Evolutionary conservation across 768 basidiomycete species (phyloP).

Genomic region (Termitomyces bulborhizus): DNA sequence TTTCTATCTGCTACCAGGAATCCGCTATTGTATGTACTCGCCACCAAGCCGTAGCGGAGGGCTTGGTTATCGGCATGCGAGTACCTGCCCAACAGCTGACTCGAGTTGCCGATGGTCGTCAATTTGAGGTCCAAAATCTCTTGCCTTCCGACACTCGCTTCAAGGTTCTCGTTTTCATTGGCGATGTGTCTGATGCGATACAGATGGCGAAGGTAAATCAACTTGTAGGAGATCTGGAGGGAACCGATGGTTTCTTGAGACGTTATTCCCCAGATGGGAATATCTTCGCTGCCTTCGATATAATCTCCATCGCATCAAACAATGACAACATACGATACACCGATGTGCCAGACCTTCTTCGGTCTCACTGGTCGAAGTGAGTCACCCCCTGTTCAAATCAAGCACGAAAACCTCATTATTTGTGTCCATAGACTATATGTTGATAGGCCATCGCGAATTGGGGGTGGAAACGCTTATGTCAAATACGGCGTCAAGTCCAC

Average conservation of each 20-base stretch:
- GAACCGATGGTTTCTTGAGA: constrained; percentile 19
- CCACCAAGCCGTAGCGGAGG: constrained; percentile 30
- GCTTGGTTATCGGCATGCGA: constrained; percentile 46
- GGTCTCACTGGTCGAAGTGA: constrained; percentile 58
- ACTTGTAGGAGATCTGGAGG: constrained; percentile 27
- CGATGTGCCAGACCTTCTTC: constrained; percentile 38
- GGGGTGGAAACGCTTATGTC: constrained; percentile 50
- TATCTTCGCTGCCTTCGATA: constrained; percentile 34
- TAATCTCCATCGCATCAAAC: constrained; percentile 32
- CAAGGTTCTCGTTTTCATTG: constrained; percentile 50
- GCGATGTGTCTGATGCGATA: constrained; percentile 28
- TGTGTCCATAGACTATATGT: constrained; percentile 45
- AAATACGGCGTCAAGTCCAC: constrained; percentile 44
- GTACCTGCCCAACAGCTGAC: constrained; percentile 43
- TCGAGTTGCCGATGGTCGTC: constrained; percentile 43
- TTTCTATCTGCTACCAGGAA: constrained; percentile 45
- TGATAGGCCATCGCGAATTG: constrained; percentile 37
- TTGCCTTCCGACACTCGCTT: constrained; percentile 46
- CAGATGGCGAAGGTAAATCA: constrained; percentile 23
- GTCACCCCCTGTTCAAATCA: constrained; percentile 10
- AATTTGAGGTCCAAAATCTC: constrained; percentile 48
- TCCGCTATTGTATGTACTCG: constrained; percentile 36
- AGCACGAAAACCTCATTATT: not conserved
- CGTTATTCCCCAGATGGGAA: constrained; percentile 22
- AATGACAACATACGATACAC: constrained; percentile 36